Base-by-base conservation (phyloP, 2,329 filamentous ascomycete species). In the Neofusicoccum umdonicola region DNA sequence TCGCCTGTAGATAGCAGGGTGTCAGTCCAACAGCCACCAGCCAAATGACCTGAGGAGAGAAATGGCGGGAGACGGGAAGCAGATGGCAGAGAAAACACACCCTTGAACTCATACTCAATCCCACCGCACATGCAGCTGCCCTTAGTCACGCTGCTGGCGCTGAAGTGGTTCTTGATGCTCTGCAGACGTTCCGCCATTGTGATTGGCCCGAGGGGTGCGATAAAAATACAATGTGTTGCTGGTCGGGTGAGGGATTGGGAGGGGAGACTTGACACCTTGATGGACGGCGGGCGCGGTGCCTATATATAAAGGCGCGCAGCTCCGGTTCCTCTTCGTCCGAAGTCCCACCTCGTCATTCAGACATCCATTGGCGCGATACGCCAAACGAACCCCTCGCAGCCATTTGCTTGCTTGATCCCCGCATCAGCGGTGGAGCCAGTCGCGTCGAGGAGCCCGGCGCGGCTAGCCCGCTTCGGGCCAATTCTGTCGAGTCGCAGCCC, bases 1-100 rank as follows among this genome's bases (percentile, higher is more conserved):
- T 83, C 78, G 11, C 76, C 81, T 83, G 62, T 22, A 13, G 11
- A 9, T 5, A 15, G 15, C 11, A 39, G 39, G n/a, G 39, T 44
- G 9, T 22, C 15, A 27, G 42, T 22, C 35, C 3, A 39, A 7
- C 27, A 31, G 1, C 4, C 27, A 5, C 27, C 27, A 58, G 54
- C n/a, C 45, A 6, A 27, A 8, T 22, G 17, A 7, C 8, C 12
- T 12, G 27, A 31, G 27, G 27, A 31, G 27, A n/a, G 35, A 17
- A 7, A 6, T 5, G 41, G 13, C 13, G 39, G 3, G 17, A 17
- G 15, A 42, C 3, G 8, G 27, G 37, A 15, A 27, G 51, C 66
- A 66, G 37, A 65, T 66, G 6, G 17, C 27, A 17, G 31, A 11
- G 31, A 11, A 48, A 13, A 64, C 62, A 67, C 68, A 64, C 71